Base-by-base conservation (phyloP, 2,329 filamentous ascomycete species). In the Colletotrichum plurivorum region DNA sequence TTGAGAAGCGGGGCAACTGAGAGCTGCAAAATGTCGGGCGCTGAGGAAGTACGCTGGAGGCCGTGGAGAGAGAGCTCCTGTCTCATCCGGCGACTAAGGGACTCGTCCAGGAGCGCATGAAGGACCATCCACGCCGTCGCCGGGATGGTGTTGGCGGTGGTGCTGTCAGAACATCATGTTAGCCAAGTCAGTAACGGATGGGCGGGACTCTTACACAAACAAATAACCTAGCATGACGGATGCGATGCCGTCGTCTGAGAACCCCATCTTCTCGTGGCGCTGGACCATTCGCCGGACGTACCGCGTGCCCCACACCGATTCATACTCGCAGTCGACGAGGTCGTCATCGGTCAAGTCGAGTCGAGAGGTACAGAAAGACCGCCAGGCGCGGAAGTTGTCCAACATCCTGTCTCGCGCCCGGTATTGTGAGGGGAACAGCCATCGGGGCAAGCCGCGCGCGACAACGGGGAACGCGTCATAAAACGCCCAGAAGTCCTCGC, bases 251-350 rank as follows among this genome's bases (percentile, higher is more conserved):
- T n/a, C 25, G 16, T 70, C 52, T 4, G 63, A 62, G n/a, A 70
- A 63, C 4, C 39, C 67, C 5, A 70, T 18, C 15, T 41, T 54
- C 27, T 70, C 67, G 22, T 67, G 65, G 4, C 63, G 57, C 15
- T 54, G 52, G 1, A 70, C 67, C 67, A 70, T 67, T 13, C 64
- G 53, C 15, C 51, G 58, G n/a, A 68, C 25, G 16, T 67, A 67
- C 4, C 27, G 46, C 12, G 57, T 67, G 3, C 67, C 67, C 63
- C 67, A 55, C 9, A 70, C n/a, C 3, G 67, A 57, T 2, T 68
- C 31, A 16, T 22, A 68, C 3, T 54, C 63, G 5, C 31, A n/a
- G 1, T 58, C 22, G n/a, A 9, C 46, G 0, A 46, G 31, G 3
- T 57, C 41, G 10, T 62, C 57, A n/a, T 63, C 41, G 2, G 36